Base-by-base conservation (phyloP, 202 grass and related monocot species). In the Thinopyrum obtusiflorum region DNA sequence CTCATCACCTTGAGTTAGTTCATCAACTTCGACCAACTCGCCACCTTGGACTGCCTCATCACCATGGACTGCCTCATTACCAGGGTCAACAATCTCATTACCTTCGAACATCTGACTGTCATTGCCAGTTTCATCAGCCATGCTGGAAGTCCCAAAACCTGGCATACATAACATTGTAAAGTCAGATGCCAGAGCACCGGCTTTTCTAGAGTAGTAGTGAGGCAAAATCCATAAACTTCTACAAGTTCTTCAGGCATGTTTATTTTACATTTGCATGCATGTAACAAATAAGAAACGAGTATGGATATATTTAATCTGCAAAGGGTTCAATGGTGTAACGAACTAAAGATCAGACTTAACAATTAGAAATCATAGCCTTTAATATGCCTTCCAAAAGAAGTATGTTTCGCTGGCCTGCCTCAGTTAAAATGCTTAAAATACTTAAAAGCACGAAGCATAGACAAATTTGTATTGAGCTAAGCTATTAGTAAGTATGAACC, bases 71-170 rank as follows among this genome's bases (percentile, higher is more conserved):
- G 15, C 17, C 68, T 46, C 81, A 62, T 83, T 83, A 28, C 53
- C 42, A 20, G 68, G 35, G 25, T 61, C 68, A 59, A 86, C 15
- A 17, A 37, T 66, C 14, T 73, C 80, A 18, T 82, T 84, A 67
- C 14, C 82, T 53, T 67, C n/a, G 15, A 80, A 57, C 67, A 73
- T 57, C 84, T 73, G 84, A 51, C 36, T 55, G 15, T 75, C 85
- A 66, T 81, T 80, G 78, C 49, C 65, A 3, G 39, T 64, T 83
- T 78, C 73, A 76, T 79, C 86, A 79, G 21, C 80, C 86, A 88
- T 88, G 73, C 28, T 78, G 23, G 11, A 78, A 65, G 64, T 70
- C 17, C 0, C 35, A 61, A 88, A 82, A 63, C 3, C 71, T 83
- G 51, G 13, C n/a, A 53, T 11, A 71, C 18, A 61, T 17, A 44